Evolutionary conservation across 139 green algal species (phyloP).

Genomic region (Spirogloea muscicola): DNA sequence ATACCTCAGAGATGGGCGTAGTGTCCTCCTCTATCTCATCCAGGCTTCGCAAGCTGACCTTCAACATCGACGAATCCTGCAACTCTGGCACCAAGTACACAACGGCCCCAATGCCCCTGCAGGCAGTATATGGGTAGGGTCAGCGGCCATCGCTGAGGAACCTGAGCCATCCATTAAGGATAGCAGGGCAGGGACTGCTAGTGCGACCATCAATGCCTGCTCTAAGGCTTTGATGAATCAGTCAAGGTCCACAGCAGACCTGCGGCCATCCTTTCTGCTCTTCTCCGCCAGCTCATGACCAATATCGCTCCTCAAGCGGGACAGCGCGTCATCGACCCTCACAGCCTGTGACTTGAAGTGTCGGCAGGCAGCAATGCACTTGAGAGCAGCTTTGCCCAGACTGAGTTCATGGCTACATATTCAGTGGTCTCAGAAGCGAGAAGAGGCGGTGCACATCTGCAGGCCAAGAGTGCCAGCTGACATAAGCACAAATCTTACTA

Average conservation of each 20-base stretch:
- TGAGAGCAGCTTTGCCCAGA: not conserved
- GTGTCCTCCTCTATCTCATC: constrained; percentile 49
- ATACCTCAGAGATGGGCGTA: constrained; percentile 35
- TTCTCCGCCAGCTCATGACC: constrained; percentile 57
- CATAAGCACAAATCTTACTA: too few relatives aligned
- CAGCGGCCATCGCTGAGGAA: too few relatives aligned
- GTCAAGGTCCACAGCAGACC: constrained; percentile 29
- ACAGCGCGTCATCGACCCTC: constrained; percentile 1
- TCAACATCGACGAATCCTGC: constrained; percentile 48
- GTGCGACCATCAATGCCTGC: not conserved
- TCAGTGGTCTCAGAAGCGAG: not conserved
- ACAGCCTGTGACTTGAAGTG: constrained; percentile 54
- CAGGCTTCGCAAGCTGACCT: constrained; percentile 58
- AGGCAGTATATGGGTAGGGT: too few relatives aligned
- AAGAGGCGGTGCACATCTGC: not conserved
- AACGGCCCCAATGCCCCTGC: constrained; percentile 25
- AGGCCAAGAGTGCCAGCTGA: not conserved
- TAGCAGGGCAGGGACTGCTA: constrained; percentile 1
- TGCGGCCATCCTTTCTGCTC: constrained; percentile 20
- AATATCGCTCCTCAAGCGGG: constrained; percentile 49
- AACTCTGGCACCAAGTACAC: constrained; percentile 13
- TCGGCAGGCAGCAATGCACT: not conserved
- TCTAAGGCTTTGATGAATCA: not conserved
- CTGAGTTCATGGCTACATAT: not conserved
- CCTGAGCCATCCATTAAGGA: too few relatives aligned